Evolutionary conservation across 2,329 filamentous ascomycete species (phyloP).

Genomic region (Herpotrichia juniperi): DNA sequence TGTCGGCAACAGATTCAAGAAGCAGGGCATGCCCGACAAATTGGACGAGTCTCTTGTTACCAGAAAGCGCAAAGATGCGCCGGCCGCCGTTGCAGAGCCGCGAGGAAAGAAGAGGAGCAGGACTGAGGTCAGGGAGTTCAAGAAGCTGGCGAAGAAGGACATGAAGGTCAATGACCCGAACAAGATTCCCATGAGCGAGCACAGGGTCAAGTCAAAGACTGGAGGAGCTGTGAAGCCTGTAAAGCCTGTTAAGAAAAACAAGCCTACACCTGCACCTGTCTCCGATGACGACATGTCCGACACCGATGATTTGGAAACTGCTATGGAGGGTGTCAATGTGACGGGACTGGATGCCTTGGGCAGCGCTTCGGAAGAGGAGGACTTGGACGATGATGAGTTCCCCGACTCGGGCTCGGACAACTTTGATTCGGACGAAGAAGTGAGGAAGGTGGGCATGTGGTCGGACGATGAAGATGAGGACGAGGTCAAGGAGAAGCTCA

Average conservation of each 20-base stretch:
- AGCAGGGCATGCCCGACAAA: conserved; percentile 85
- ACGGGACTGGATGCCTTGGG: conserved; percentile 48
- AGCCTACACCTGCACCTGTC: conserved; percentile 31
- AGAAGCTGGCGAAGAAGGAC: conserved; percentile 45
- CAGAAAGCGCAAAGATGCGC: conserved; percentile 85
- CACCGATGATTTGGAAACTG: conserved; percentile 52
- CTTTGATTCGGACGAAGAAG: conserved; percentile 67
- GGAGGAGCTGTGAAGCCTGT: conserved; percentile 31
- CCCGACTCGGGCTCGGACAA: conserved; percentile 49
- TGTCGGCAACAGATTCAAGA: conserved; percentile 89
- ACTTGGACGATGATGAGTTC: conserved; percentile 48
- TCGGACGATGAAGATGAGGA: conserved; percentile 97
- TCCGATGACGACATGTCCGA: conserved; percentile 32
- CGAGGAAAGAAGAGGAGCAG: conserved; percentile 69
- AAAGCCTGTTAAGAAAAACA: conserved; percentile 41
- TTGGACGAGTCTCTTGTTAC: conserved; percentile 77
- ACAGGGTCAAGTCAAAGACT: conserved; percentile 1
- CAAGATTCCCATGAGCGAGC: conserved; percentile 12
- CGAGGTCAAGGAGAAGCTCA: conserved; percentile 86
- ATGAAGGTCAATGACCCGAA: conserved; percentile 48
- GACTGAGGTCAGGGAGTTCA: conserved; percentile 26
- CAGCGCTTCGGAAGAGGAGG: conserved; percentile 44
- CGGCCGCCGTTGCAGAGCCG: conserved; percentile 53
- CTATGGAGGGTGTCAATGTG: conserved; percentile 38
- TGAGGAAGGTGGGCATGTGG: conserved; percentile 71